Base-by-base conservation (phyloP, 2,329 filamentous ascomycete genomes). In the Fusarium sp. region DNA sequence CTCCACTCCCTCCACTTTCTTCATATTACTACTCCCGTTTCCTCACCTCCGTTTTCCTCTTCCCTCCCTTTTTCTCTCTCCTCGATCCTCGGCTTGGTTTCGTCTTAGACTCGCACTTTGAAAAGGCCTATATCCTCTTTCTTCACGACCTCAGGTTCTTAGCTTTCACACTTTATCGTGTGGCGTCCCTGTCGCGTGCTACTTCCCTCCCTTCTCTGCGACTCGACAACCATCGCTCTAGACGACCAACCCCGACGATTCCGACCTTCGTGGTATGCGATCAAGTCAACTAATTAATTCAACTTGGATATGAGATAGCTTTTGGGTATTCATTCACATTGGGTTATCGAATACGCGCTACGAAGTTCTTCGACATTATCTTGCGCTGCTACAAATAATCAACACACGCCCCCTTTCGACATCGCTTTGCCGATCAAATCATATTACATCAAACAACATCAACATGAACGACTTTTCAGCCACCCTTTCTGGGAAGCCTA, bases 391-490 rank as follows among this genome's bases (percentile, higher is more conserved):
- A 49, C 32, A 59, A 70, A 64, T 41, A 45, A 61, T 49, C 55
- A 63, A 54, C 21, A 59, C 54, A 49, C 47, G 16, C 42, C 59
- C 50, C 57, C 61, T 54, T 55, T 34, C 59, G 25, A 43, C 57
- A 47, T 61, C 55, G 41, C 34, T 59, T 45, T 53, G 42, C 43
- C 60, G 47, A 65, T 32, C 51, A 65, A 54, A 59, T 37, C 10
- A n/a, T 37, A 37, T n/a, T n/a, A 59, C 58, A 64, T 43, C 45
- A 16, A 63, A 40, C 41, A 30, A 68, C 60, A 23, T 45, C 67
- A 78, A 56, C 60, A 82, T 82, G 81, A 80, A 80, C 71, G 80
- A 82, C 71, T 72, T 81, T 47, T 62, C 78, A 59, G 78, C 76
- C 41, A 72, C 80, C 49, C 65, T 79, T 13, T 77, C 80, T 65